Evolutionary conservation across 192 early-diverging fungal species (phyloP).

Genomic region (Paraglomus brasilianum): DNA sequence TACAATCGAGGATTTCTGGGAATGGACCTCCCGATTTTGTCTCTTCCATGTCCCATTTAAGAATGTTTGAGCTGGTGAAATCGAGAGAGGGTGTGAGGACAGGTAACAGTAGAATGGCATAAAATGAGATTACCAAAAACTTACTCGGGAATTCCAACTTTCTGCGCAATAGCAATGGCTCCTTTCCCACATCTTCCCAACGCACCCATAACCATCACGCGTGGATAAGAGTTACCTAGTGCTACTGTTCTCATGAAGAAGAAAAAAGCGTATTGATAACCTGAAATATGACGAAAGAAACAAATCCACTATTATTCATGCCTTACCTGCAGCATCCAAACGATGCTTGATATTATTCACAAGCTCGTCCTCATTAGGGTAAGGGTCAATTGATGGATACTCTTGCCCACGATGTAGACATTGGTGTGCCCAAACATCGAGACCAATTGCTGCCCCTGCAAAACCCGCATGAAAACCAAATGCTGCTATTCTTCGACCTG

Average conservation of each 20-base stretch:
- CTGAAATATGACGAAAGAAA: background rate
- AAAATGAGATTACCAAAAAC: background rate
- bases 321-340: conserved; percentile 58
- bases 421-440: conserved; percentile 91
- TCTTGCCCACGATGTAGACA: conserved; percentile 50
- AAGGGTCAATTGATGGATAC: conserved; percentile 79
- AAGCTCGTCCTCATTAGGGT: conserved; percentile 79
- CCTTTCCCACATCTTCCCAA: conserved; percentile 93
- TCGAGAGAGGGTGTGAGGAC: background rate
- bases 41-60: conserved; percentile 96
- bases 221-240: conserved; percentile 46
- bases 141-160: conserved; percentile 77
- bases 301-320: background rate
- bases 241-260: background rate
- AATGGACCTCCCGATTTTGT: conserved; percentile 93
- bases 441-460: conserved; percentile 87
- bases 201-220: conserved; percentile 99
- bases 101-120: background rate
- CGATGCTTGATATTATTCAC: conserved; percentile 68
- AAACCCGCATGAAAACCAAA: conserved; percentile 98
- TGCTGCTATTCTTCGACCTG: conserved; percentile 88
- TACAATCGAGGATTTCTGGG: conserved; percentile 78
- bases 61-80: conserved; percentile 60
- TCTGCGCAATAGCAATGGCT: conserved; percentile 77
- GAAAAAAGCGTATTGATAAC: background rate